A percentile compares a stretch with the other conserved stretches of the same genome.
Evolutionary conservation across 2,329 filamentous ascomycete species (phyloP).

Genomic region (Pseudocercospora fijiensis): DNA sequence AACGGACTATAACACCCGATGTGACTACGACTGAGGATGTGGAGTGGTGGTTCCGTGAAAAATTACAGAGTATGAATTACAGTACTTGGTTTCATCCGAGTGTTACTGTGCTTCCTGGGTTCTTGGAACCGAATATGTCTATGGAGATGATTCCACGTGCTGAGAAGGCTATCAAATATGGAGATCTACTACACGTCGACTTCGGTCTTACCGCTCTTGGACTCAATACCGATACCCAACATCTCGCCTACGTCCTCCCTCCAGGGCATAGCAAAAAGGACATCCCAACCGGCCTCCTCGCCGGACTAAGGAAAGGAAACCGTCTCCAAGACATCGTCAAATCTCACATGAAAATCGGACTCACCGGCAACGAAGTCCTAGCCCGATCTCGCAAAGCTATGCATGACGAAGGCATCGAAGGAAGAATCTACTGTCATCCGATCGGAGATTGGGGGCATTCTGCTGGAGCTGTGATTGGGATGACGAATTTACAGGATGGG

Average conservation of each 20-base stretch:
- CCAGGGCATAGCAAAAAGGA: slow-evolving; percentile 14
- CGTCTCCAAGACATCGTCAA: slow-evolving; percentile 25
- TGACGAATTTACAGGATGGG: slow-evolving; percentile 25
- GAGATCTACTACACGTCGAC: slow-evolving; percentile 27
- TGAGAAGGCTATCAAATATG: slow-evolving; percentile 13
- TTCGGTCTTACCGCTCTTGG: slow-evolving; percentile 27
- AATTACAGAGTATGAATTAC: slow-evolving; percentile 25
- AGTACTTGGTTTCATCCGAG: slow-evolving; percentile 27
- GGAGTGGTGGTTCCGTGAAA: slow-evolving; percentile 28
- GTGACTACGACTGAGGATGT: slow-evolving; percentile 23
- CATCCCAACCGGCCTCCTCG: slow-evolving; percentile 18
- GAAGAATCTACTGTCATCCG: slow-evolving; percentile 25
- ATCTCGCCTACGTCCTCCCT: slow-evolving; percentile 25
- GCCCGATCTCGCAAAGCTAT: slow-evolving; percentile 12
- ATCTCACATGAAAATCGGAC: slow-evolving; percentile 19
- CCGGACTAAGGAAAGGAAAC: slow-evolving; percentile 22
- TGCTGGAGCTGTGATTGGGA: slow-evolving; percentile 26
- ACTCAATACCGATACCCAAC: slow-evolving; percentile 28
- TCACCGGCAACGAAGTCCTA: slow-evolving; percentile 23
- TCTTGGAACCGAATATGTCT: neutral
- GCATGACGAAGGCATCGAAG: slow-evolving; percentile 15
- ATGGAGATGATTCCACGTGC: neutral
- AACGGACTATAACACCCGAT: slow-evolving; percentile 19
- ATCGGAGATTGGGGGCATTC: slow-evolving; percentile 28
- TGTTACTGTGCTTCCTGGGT: slow-evolving; percentile 19